A percentile compares a stretch with the other conserved stretches of the same genome.
Evolutionary conservation across 768 basidiomycete species (phyloP).

Genomic region (Leccinellum luteum): DNA sequence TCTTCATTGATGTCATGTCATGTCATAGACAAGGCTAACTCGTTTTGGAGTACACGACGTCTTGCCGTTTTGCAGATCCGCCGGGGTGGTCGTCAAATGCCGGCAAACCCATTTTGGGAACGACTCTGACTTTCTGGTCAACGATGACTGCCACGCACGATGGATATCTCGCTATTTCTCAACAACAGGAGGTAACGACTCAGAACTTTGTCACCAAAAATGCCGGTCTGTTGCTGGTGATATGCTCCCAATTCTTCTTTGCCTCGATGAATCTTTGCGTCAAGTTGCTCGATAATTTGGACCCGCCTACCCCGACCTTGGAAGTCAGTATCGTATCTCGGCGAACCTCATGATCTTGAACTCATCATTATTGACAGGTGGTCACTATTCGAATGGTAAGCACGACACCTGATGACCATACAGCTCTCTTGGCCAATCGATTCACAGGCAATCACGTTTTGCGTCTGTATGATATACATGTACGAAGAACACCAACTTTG

Average conservation of each 20-base stretch:
- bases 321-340: slow-evolving; percentile 41
- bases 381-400: slow-evolving; percentile 60
- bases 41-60: too few species aligned
- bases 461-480: slow-evolving; percentile 54
- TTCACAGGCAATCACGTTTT: slow-evolving; percentile 47
- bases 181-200: not conserved
- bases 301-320: slow-evolving; percentile 55
- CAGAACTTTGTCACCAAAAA: slow-evolving; percentile 35
- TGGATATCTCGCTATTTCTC: not conserved
- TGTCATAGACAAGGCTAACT: too few species aligned
- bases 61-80: too few species aligned
- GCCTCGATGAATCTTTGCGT: slow-evolving; percentile 61
- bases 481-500: slow-evolving; percentile 11
- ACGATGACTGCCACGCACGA: not conserved
- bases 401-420: not conserved
- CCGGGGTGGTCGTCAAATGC: too few species aligned
- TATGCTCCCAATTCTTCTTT: slow-evolving; percentile 55
- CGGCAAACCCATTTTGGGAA: not conserved
- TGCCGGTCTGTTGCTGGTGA: slow-evolving; percentile 58
- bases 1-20: too few species aligned
- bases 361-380: slow-evolving; percentile 33
- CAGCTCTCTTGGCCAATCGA: not conserved
- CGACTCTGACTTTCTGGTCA: not conserved
- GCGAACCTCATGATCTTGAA: not conserved
- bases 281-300: slow-evolving; percentile 56